These are phyloP conservation scores for Cytidiella melzeri DNA, from an alignment of 768 basidiomycete genomes.

Conservation along the genomic window DNA sequence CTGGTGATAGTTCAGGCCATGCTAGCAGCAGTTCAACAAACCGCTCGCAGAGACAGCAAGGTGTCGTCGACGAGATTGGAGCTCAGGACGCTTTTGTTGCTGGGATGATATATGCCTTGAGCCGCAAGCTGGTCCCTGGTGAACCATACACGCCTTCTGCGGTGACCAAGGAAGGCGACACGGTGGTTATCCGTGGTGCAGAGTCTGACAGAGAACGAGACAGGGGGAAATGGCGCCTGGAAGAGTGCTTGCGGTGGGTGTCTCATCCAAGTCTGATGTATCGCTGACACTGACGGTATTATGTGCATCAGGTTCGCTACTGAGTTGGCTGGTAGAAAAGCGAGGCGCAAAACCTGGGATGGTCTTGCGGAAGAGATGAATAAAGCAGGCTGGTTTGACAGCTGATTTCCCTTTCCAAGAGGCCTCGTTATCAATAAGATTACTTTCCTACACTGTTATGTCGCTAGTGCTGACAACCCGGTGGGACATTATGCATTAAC, in stretches of 20 bases:
- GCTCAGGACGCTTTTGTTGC: slow-evolving; percentile 81
- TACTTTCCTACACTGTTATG: no score
- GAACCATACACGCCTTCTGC: slow-evolving; percentile 57
- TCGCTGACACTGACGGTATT: background rate
- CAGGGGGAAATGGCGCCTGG: slow-evolving; percentile 64
- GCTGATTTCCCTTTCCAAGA: no score
- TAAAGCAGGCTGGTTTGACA: slow-evolving; percentile 69
- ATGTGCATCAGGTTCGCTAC: slow-evolving; percentile 62
- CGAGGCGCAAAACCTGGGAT: slow-evolving; percentile 53
- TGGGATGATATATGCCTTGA: slow-evolving; percentile 82
- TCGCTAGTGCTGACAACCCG: no score
- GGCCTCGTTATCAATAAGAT: no score
- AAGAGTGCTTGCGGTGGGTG: slow-evolving; percentile 71
- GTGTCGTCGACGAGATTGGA: slow-evolving; percentile 63
- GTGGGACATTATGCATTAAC: no score
- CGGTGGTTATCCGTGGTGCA: slow-evolving; percentile 20
- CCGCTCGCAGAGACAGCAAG: no score
- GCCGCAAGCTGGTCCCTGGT: slow-evolving; percentile 64
- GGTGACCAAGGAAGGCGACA: slow-evolving; percentile 6
- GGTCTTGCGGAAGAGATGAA: slow-evolving; percentile 72
- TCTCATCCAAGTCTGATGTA: background rate
- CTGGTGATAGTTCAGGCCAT: no score
- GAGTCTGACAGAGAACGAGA: slow-evolving; percentile 15
- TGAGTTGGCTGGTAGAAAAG: slow-evolving; percentile 74
- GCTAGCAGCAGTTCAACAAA: no score